Base-by-base conservation (phyloP, 495 filamentous ascomycete genomes). In the Daldinia decipiens region DNA sequence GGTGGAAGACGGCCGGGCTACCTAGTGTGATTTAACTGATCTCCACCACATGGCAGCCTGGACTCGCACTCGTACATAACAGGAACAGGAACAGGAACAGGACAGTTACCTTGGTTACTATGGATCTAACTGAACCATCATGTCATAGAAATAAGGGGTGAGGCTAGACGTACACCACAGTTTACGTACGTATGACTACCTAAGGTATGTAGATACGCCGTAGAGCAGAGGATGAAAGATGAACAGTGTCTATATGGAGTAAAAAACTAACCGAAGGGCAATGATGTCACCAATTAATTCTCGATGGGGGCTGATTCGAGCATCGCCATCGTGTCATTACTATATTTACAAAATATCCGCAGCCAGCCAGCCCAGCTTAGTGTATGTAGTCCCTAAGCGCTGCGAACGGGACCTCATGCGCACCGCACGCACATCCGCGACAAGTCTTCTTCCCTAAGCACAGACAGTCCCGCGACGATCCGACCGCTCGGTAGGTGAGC, bases 111-210 rank as follows among this genome's bases (percentile, higher is more conserved):
- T 32, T 32, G 31, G 31, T 6, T 53, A 27, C 40, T 53, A 62
- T 39, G 59, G 21, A 8, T 26, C 26, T 61, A 27, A 34, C 45
- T 40, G 17, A 40, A 40, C n/a, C 39, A 40, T 4, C 13, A 24
- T 51, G 45, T 26, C 24, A 52, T 51, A 27, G 1, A n/a, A 17
- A 32, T 15, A 51, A 29, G 27, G 24, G 36, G 43, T 24, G 27
- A 64, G 24, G 50, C 5, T 64, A 64, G 61, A 56, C 19, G 9
- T 45, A 64, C 61, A 43, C 61, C 52, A 34, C 29, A 19, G 17
- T 54, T 13, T 31, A 40, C 34, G 21, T 24, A 26, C 26, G 26
- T n/a, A n/a, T n/a, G n/a, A n/a, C n/a, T 26, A 3, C 26, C 26
- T 26, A 26, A 24, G 15, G 34, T 55, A 63, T 17, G 36, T 7